Conservation (phyloP, 495 filamentous ascomycete species). For the Eremomyces bilateralis region DNA sequence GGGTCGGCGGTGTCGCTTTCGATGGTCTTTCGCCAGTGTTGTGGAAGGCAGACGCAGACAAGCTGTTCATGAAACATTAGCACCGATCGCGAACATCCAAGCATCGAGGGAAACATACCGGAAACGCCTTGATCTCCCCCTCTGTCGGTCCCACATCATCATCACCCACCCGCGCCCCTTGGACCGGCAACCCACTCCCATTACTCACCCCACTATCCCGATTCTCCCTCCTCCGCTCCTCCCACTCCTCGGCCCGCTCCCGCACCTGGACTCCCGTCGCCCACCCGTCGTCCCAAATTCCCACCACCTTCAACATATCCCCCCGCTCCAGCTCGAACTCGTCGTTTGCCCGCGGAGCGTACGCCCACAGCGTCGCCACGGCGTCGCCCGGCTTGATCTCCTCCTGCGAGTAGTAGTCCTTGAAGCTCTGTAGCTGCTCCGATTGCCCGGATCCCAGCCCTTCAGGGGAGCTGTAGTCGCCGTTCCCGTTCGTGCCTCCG, state of each 20-base stretch:
- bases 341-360: slow-evolving; percentile 78
- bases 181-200: slow-evolving; percentile 41
- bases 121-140: slow-evolving; percentile 95
- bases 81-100: background rate
- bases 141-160: slow-evolving; percentile 11
- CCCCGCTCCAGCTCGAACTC: slow-evolving; percentile 88
- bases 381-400: slow-evolving; percentile 83
- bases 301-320: slow-evolving; percentile 96
- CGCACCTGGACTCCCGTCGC: slow-evolving; percentile 73
- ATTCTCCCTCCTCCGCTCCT: slow-evolving; percentile 49
- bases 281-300: slow-evolving; percentile 99
- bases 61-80: slow-evolving; percentile 23
- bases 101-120: slow-evolving; percentile 17
- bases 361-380: slow-evolving; percentile 89
- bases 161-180: slow-evolving; percentile 29
- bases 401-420: slow-evolving; percentile 95
- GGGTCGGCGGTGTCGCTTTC: slow-evolving; percentile 49
- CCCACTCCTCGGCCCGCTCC: slow-evolving; percentile 76
- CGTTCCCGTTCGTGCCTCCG: slow-evolving; percentile 33
- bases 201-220: slow-evolving; percentile 87
- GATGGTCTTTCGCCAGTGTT: slow-evolving; percentile 94
- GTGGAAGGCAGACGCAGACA: slow-evolving; percentile 90
- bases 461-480: slow-evolving; percentile 63
- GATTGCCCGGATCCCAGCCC: slow-evolving; percentile 74
- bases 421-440: slow-evolving; percentile 87